Evolutionary conservation across 2,329 filamentous ascomycete species (phyloP), one percentile per base, ranked within the genome.

Genomic region (Aspergillus quadrilineatus): DNA sequence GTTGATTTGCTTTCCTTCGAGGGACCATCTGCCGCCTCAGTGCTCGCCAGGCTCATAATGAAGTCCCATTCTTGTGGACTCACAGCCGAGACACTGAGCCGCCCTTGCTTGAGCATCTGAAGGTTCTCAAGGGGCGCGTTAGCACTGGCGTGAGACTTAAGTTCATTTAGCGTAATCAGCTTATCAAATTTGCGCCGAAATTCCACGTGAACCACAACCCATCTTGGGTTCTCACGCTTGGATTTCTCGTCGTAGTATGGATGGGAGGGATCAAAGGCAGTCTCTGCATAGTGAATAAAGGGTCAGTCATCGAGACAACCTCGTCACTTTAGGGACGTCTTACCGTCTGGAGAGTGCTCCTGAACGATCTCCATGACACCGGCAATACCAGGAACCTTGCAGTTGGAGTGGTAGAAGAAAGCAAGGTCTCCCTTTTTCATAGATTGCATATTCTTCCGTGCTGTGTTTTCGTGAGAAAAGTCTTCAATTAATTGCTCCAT

Each of bases 401-500:
- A 94, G 67, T 94, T 96, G 46, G 90, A 96, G 75, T 97, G 93
- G 71, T 97, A 97, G 77, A 99, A 97, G 77, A 99, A 97, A 28
- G 92, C 92, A 32, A 92, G 80, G 69, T 99, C 94, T 50, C 92
- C 92, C 55, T 87, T 86, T 66, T 90, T 92, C 94, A 99, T 99
- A 7, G 86, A 84, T 30, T 90, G 85, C 76, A 99, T 87, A 70
- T 97, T 91, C 68, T 97, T 97, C 28, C 90, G 85, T 6, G 93
- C 93, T 75, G 72, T 44, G 52, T 37, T 8, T 42, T 15, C 26
- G 62, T 72, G 42, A 70, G 66, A 44, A 34, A 10, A 2, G 32
- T 37, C 15, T 52, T 49, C 37, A 15, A 32, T 42, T 32, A 15
- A 15, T 12, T 5, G 51, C 22, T 48, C 12, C 29, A n/a, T 43